A percentile compares a stretch with the other conserved stretches of the same genome.
Conservation (phyloP, 2,329 filamentous ascomycete species). For the Penicillium paneum region DNA sequence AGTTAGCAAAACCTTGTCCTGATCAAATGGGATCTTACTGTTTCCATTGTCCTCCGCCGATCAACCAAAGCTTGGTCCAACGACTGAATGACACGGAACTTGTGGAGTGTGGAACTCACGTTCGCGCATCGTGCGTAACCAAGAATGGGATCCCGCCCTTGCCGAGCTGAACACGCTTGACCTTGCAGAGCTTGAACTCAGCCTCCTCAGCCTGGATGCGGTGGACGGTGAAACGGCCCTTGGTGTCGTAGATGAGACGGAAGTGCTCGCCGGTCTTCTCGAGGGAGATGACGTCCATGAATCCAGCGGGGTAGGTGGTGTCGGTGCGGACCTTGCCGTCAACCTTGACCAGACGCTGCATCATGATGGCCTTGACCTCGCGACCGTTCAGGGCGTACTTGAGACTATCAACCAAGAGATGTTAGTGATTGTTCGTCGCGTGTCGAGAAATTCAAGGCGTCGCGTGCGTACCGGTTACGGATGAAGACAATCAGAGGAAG, state of each 20-base stretch:
- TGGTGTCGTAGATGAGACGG: conserved; percentile 99
- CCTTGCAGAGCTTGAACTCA: conserved; percentile 99
- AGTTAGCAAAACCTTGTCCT: conserved; percentile 36
- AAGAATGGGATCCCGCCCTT: conserved; percentile 99
- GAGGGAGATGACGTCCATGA: conserved; percentile 99
- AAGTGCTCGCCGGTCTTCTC: conserved; percentile 99
- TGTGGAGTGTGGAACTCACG: conserved; percentile 73
- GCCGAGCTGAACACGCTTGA: conserved; percentile 99
- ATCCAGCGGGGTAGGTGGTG: conserved; percentile 92
- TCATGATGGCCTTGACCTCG: conserved; percentile 95
- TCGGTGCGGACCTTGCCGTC: conserved; percentile 99
- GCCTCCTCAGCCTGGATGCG: conserved; percentile 98
- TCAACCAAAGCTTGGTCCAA: conserved; percentile 99
- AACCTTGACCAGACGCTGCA: conserved; percentile 99
- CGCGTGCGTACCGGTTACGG: conserved; percentile 59
- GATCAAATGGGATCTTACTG: conserved; percentile 28
- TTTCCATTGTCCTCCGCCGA: conserved; percentile 42
- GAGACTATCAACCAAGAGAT: conserved; percentile 61
- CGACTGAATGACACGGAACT: conserved; percentile 97
- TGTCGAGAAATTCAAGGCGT: neutral
- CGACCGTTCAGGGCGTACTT: conserved; percentile 99
- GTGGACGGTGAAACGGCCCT: conserved; percentile 99
- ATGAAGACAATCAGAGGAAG: conserved; percentile 99
- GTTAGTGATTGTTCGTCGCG: conserved; percentile 9
- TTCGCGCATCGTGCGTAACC: conserved; percentile 99